Evolutionary conservation across 1,284 basidiomycete genomes (phyloP), one percentile per base, ranked within the genome.

Genomic region (Fistulinella cinereoalba): DNA sequence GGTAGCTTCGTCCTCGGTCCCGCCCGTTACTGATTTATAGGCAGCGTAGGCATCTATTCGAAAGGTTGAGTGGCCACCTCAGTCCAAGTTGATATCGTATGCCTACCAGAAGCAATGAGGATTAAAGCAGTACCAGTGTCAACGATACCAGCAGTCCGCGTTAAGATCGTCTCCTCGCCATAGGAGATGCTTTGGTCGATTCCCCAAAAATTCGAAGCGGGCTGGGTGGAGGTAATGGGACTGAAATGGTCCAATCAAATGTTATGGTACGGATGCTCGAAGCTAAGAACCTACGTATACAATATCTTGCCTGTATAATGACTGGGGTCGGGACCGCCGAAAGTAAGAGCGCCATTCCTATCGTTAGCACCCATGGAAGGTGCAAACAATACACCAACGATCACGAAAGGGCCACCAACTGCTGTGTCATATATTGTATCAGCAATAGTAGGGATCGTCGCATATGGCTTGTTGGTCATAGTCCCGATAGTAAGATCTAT

Each of bases 151-250:
- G 80, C 74, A 15, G 75, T 76, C 25, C 50, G 57, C 3, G 64
- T 41, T 46, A 85, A 61, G 44, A 81, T 77, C 23, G 60, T 65
- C 13, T 62, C 72, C 5, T 57, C 24, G 23, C 79, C 77, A 52
- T 80, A 84, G 16, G 62, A 64, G 49, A 85, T 71, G 37, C 72
- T 70, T 64, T 84, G 72, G 58, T 80, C 68, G 55, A 85, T 80
- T 32, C 83, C 83, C 79, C 80, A 85, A 70, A 73, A 85, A 31
- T 65, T 52, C 40, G 56, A 66, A 8, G 80, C 70, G 22, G 81
- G 82, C 10, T 48, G 61, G 2, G 74, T 76, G 9, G 52, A 55
- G 3, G 80, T 82, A 41, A 78, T 32, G 9, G 77, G 70, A 8
- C 76, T 78, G n/a, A 29, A 53, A 43, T 6, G 29, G 41, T 36